These are phyloP conservation scores for Claviceps africana DNA, from an alignment of 2,329 filamentous ascomycete genomes.

Conservation along the genomic window DNA sequence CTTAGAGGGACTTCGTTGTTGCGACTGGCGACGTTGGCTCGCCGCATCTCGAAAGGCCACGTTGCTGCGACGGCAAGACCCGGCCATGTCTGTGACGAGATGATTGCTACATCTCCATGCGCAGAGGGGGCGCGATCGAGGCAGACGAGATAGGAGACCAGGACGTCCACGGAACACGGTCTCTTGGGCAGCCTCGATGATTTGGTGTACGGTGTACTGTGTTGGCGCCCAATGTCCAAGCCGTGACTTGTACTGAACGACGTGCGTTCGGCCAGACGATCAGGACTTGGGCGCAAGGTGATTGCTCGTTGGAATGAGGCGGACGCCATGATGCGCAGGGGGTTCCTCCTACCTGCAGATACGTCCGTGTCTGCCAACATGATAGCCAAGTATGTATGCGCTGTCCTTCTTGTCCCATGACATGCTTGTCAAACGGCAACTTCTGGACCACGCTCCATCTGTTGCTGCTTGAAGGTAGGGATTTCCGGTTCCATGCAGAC, in stretches of 20 bases:
- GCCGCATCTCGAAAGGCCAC: not conserved
- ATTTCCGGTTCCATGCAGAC: too few relatives aligned
- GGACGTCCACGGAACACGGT: not conserved
- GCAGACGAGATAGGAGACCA: not conserved
- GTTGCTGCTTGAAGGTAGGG: too few relatives aligned
- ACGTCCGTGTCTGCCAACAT: too few relatives aligned
- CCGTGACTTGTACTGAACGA: not conserved
- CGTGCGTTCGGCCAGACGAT: too few relatives aligned
- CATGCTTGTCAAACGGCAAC: not conserved
- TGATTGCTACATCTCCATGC: not conserved
- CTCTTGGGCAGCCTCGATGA: too few relatives aligned
- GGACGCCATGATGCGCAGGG: not conserved
- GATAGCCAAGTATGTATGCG: not conserved
- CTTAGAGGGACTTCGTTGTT: not conserved
- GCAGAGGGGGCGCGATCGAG: too few relatives aligned
- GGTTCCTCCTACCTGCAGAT: not conserved
- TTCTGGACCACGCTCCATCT: too few relatives aligned
- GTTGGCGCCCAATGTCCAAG: not conserved
- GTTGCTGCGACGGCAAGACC: not conserved
- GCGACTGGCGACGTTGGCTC: not conserved
- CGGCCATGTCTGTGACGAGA: not conserved
- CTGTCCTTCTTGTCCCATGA: not conserved
- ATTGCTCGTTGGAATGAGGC: not conserved
- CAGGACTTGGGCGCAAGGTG: not conserved
- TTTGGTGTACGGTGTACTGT: not conserved